Evolutionary conservation across 2,329 filamentous ascomycete species (phyloP), one percentile per base, ranked within the genome.

Genomic region (Geoglossum cookeanum): DNA sequence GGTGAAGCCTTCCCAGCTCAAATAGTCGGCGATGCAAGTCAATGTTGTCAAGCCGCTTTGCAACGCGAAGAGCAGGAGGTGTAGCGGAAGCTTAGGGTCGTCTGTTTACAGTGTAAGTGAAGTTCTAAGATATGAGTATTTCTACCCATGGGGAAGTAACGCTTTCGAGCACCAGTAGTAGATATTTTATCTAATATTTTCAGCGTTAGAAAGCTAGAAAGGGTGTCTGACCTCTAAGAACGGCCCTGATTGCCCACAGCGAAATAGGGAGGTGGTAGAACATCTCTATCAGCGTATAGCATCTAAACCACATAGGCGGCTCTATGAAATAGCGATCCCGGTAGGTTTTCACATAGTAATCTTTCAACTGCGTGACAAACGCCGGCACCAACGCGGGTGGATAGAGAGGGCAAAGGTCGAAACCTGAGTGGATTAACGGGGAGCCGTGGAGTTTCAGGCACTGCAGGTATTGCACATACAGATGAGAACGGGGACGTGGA

Each of bases 291-390:
- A 73, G 75, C 30, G 75, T 72, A 64, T 78, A 81, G 13, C 71
- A 61, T 9, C 68, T 69, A 64, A 85, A 85, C 75, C 78, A 85
- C 3, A 71, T 66, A 44, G 80, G 80, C 1, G 78, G 73, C 3
- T 70, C 64, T 37, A 74, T 71, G 69, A 85, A 84, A 71, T 83
- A 83, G 56, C 75, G 77, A 64, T 85, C 82, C 13, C 74, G 71
- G 65, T 83, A 84, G 1, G 74, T 82, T 1, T 69, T 65, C 59
- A 83, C 71, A 67, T 85, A 84, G 67, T 71, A 84, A 2, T 68
- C 63, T 58, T 78, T 76, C 1, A 85, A 59, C 0, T 66, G 60
- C 47, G 65, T 65, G 63, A 81, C 74, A 64, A 78, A 71, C 0
- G 67, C 56, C 0, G 77, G 77, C 53, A 71, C 72, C 7, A 81